Evolutionary conservation across 148 eudicot species (phyloP), one percentile per base, ranked within the genome.

Genomic region (Camellia japonica): DNA sequence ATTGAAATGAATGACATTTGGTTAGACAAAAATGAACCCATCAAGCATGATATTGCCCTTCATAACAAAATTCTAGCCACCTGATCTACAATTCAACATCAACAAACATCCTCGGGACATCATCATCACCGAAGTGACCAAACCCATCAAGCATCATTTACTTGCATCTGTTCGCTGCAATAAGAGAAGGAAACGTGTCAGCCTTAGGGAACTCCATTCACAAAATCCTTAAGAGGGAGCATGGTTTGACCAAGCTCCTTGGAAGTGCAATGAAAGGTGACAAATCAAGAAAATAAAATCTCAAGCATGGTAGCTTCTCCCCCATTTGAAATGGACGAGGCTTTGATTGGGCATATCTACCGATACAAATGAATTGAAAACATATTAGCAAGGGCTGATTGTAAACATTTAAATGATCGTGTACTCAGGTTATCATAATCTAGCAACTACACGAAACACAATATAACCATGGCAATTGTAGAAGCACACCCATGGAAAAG

Each of bases 101-200:
- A 66, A 51, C 41, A 0, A 44, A 15, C 64, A 61, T 70, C 23
- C 80, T 30, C 44, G 2, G 15, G 16, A 38, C 18, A 41, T 66
- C 1, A 19, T 5, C 14, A 12, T 66, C 64, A 67, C 38, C 30
- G n/a, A 59, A 56, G 44, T 66, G 51, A 67, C 38, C n/a, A 52
- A 59, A 56, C 49, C 44, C 72, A 14, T 51, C 71, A 63, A 20
- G 55, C 49, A 68, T 63, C 55, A 60, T 41, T 52, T 15, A 72
- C 23, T 41, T 1, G 23, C 47, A 20, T 62, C 80, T 52, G 46
- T 82, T 62, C 84, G 72, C 84, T 82, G 80, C 80, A 82, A 69
- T 7, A 55, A 70, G 43, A 75, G 72, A 65, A 46, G 16, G 80
- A 68, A 51, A 20, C 58, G 47, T 73, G 59, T 76, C 7, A 75